Evolutionary conservation across 2,329 filamentous ascomycete species (phyloP), one percentile per base, ranked within the genome.

Genomic region (Pleomassaria siparia): DNA sequence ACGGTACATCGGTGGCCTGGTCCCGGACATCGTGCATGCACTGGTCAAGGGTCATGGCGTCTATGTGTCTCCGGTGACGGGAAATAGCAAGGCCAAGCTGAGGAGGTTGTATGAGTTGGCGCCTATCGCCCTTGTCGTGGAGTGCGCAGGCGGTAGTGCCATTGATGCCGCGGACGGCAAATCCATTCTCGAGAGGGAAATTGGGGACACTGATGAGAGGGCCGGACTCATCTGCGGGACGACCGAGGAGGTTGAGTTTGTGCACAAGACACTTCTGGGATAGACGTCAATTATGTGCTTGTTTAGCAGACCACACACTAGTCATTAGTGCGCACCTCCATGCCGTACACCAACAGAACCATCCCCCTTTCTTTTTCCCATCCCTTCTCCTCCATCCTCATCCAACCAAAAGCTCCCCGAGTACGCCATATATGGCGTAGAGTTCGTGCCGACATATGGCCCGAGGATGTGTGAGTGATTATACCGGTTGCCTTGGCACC

Each of bases 21-120:
- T 86, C 2, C 83, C 83, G 0, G 83, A 86, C 46, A 68, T 85
- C 0, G 77, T 80, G 11, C 83, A 85, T 48, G 75, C 77, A 3
- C 67, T 86, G 7, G 76, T 80, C 49, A 85, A 85, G 63, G 80
- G 81, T 0, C 81, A 85, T 44, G 83, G 83, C 1, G 62, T 86
- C 1, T 86, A 85, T 56, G 59, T 84, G 2, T 81, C 77, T 1
- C 83, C 83, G 0, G 80, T 83, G 4, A 80, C 80, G 1, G 59
- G 52, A 0, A 60, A 60, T 9, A 81, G 76, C 56, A 72, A 71
- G 53, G 80, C 83, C 0, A 86, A 86, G 72, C 63, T 86, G 49
- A 71, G 83, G 26, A 68, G 78, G 6, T 63, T 85, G 22, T 86
- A 82, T 49, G 83, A 86, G 66, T 59, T 86, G 16, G 76, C 74